phyloP scores from a whole-genome alignment of 208 protist genomes.

The Wallacemonas sp. region DNA sequence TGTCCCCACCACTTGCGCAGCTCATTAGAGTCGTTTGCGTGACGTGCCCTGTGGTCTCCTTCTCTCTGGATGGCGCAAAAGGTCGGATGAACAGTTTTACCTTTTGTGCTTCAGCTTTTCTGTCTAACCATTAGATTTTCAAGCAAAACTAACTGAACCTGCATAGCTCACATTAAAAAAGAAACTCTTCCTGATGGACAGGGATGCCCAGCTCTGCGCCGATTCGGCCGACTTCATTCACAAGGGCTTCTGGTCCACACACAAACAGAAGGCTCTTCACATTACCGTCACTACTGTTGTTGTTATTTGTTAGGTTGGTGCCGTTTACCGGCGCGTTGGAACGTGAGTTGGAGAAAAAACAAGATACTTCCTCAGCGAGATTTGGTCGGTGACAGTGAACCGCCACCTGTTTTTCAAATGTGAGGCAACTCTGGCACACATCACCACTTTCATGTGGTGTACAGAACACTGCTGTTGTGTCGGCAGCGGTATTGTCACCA shows the following conservation, averaged over 20 bases:
- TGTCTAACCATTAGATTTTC: too few species aligned
- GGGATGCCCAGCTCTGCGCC: slow-evolving; percentile 19
- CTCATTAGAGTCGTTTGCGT: too few species aligned
- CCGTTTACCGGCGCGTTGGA: neutral
- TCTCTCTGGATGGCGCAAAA: too few species aligned
- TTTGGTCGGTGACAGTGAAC: slow-evolving; percentile 14
- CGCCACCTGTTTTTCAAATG: slow-evolving; percentile 3
- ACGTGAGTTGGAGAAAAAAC: slow-evolving; percentile 13
- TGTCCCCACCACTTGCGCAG: too few species aligned
- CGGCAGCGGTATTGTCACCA: neutral
- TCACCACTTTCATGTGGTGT: neutral
- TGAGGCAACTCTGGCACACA: neutral
- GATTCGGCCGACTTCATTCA: slow-evolving; percentile 18
- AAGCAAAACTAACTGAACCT: too few species aligned
- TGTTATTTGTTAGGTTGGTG: neutral
- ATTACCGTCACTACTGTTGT: slow-evolving; percentile 9
- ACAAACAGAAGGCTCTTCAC: slow-evolving; percentile 32
- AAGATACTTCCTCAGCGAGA: slow-evolving; percentile 15
- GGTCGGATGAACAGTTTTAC: too few species aligned
- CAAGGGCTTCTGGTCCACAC: slow-evolving; percentile 33
- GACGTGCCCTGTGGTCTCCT: too few species aligned
- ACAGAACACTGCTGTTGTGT: neutral
- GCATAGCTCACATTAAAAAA: too few species aligned
- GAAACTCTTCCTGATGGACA: slow-evolving; percentile 35
- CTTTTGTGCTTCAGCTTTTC: too few species aligned